phyloP scores from a whole-genome alignment of 495 filamentous ascomycete species.

The Collariella sp. region DNA sequence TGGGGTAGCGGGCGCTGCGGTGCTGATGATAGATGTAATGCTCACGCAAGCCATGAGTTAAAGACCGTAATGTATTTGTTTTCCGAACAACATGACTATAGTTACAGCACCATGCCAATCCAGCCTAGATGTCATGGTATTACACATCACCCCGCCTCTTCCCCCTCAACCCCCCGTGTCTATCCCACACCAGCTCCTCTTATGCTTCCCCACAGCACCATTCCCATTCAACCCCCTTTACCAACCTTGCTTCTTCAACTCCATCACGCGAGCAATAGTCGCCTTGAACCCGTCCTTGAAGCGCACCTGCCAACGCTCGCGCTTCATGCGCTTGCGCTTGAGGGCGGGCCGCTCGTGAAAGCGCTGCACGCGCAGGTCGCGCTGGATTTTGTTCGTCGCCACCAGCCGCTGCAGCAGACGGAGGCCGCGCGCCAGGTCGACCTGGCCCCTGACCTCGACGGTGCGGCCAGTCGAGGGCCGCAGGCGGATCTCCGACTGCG shows the following conservation, averaged over 20 bases:
- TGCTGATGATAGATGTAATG: not conserved
- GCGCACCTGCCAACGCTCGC: constrained; percentile 54
- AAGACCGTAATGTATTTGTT: not conserved
- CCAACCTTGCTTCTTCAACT: constrained; percentile 67
- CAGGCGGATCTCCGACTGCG: constrained; percentile 32
- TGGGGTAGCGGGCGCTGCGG: not conserved
- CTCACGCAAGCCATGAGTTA: not conserved
- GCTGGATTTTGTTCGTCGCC: constrained; percentile 43
- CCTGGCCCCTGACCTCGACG: constrained; percentile 37
- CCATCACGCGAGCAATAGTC: constrained; percentile 49
- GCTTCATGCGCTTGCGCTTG: constrained; percentile 63
- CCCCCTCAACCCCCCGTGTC: not conserved
- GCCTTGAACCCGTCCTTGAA: constrained; percentile 59
- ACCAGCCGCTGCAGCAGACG: constrained; percentile 37
- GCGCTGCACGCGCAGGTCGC: constrained; percentile 44
- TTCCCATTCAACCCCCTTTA: constrained; percentile 27
- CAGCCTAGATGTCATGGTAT: not conserved
- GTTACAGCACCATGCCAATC: constrained; percentile 7
- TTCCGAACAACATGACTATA: not conserved
- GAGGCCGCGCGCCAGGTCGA: constrained; percentile 50
- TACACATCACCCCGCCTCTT: not conserved
- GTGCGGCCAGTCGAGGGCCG: constrained; percentile 51
- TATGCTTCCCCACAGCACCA: not conserved
- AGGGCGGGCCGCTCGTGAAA: constrained; percentile 65
- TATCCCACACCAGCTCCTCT: not conserved